phyloP scores from a whole-genome alignment of 371 early-diverging fungal genomes.

The Rhizopus microsporus region DNA sequence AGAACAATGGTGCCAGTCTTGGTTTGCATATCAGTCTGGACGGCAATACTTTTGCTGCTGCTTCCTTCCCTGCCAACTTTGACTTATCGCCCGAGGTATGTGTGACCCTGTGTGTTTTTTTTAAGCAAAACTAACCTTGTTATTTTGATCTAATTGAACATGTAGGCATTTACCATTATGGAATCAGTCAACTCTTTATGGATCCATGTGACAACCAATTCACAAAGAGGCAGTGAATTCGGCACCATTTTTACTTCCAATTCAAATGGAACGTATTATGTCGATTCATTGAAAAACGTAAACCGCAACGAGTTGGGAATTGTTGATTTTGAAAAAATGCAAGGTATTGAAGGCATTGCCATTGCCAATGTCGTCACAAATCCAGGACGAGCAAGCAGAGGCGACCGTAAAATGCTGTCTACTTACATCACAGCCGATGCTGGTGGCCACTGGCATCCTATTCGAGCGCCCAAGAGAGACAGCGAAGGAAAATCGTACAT shows the following conservation, averaged over 20 bases:
- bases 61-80: constrained; percentile 74
- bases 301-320: constrained; percentile 82
- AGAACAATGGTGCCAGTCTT: constrained; percentile 51
- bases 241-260: constrained; percentile 87
- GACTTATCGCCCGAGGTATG: constrained; percentile 49
- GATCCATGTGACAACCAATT: constrained; percentile 72
- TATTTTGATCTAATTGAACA: background rate
- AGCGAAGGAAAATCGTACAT: constrained; percentile 42
- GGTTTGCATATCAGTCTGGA: constrained; percentile 73
- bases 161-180: constrained; percentile 78
- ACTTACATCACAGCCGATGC: constrained; percentile 85
- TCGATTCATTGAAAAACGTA: constrained; percentile 65
- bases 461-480: constrained; percentile 61
- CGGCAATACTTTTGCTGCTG: constrained; percentile 69
- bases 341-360: constrained; percentile 88
- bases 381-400: constrained; percentile 55
- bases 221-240: constrained; percentile 63
- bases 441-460: constrained; percentile 70
- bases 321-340: constrained; percentile 94
- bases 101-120: background rate
- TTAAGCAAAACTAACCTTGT: background rate
- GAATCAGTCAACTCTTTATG: constrained; percentile 76
- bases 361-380: constrained; percentile 85
- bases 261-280: constrained; percentile 84
- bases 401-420: constrained; percentile 53